Conservation (phyloP, 768 basidiomycete genomes). For the Leccinum imitatum region DNA sequence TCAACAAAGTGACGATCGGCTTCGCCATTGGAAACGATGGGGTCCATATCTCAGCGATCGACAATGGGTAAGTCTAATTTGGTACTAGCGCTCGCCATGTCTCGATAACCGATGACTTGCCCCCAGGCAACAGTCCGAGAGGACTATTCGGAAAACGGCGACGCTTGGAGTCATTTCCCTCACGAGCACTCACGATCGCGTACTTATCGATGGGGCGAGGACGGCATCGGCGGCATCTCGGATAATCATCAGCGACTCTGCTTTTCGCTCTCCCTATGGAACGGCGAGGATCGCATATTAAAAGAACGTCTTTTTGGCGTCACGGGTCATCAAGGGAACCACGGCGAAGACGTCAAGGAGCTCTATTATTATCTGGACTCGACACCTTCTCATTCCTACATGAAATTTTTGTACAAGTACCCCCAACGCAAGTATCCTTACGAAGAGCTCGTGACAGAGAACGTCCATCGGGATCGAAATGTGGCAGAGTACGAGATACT, state of each 20-base stretch:
- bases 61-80: slow-evolving; percentile 76
- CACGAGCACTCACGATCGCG: slow-evolving; percentile 92
- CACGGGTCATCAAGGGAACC: slow-evolving; percentile 96
- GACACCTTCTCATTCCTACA: slow-evolving; percentile 98
- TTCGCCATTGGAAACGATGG: slow-evolving; percentile 97
- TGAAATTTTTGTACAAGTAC: slow-evolving; percentile 99
- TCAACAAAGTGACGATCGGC: slow-evolving; percentile 74
- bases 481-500: slow-evolving; percentile 92
- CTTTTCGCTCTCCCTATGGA: slow-evolving; percentile 91
- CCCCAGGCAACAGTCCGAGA: slow-evolving; percentile 93
- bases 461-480: slow-evolving; percentile 75
- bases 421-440: slow-evolving; percentile 92
- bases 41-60: slow-evolving; percentile 96
- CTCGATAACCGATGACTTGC: slow-evolving; percentile 14
- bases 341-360: slow-evolving; percentile 99
- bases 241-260: slow-evolving; percentile 96
- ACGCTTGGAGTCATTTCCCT: slow-evolving; percentile 95
- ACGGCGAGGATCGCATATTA: slow-evolving; percentile 88
- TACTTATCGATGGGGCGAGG: slow-evolving; percentile 98
- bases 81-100: background rate
- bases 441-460: slow-evolving; percentile 89
- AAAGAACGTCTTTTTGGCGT: slow-evolving; percentile 97
- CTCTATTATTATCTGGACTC: slow-evolving; percentile 98
- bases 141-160: slow-evolving; percentile 95
- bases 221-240: slow-evolving; percentile 95